A percentile compares a stretch with the other conserved stretches of the same genome.
These are phyloP conservation scores for Colletotrichum somersetense DNA, from an alignment of 2,329 filamentous ascomycete genomes.

Conservation along the genomic window DNA sequence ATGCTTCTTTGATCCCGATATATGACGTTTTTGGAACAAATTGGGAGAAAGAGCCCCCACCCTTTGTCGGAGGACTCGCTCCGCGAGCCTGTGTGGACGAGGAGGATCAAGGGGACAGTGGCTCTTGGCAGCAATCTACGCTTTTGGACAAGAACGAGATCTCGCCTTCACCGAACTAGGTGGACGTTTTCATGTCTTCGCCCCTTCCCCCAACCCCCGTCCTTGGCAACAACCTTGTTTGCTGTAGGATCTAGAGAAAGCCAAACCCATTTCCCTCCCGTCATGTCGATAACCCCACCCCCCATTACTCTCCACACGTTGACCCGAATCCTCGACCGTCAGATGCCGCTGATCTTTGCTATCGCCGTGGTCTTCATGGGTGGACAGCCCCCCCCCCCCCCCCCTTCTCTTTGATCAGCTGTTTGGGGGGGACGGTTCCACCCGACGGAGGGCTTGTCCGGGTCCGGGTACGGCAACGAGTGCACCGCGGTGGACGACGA, in stretches of 20 bases:
- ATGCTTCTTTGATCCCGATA: background rate
- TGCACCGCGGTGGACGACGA: background rate
- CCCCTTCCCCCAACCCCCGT: background rate
- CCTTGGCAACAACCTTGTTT: background rate
- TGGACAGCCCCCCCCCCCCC: too few species aligned
- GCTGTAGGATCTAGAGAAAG: background rate
- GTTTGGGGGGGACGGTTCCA: background rate
- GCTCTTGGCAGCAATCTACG: constrained; percentile 12
- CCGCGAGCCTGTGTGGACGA: background rate
- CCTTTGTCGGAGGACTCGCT: background rate
- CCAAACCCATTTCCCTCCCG: background rate
- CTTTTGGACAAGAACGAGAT: constrained; percentile 7
- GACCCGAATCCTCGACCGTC: background rate
- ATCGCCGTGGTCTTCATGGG: background rate
- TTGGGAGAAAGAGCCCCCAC: background rate
- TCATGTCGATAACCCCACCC: background rate
- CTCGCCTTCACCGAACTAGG: background rate
- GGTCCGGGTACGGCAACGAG: background rate
- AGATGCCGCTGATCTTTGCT: background rate
- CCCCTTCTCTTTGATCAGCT: background rate
- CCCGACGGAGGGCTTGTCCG: background rate
- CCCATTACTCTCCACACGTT: background rate
- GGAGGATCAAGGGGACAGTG: background rate
- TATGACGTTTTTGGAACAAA: constrained; percentile 15
- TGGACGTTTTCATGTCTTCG: constrained; percentile 33